Conservation (phyloP, 164 flowering plant genomes). For the Malania oleifera region DNA sequence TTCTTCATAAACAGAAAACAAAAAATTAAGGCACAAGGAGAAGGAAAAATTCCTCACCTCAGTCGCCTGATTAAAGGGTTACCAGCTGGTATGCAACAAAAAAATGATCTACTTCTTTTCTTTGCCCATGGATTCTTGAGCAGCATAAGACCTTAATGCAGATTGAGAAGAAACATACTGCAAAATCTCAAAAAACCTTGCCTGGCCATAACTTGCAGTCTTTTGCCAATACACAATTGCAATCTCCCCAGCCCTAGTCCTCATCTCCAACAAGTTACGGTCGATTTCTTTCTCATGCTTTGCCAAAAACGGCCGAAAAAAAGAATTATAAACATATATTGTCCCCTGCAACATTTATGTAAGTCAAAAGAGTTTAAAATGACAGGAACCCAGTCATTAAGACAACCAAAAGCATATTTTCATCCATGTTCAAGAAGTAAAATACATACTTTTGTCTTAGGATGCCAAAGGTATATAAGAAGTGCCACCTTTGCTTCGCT, state of each 20-base stretch:
- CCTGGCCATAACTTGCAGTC: neutral
- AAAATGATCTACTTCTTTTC: no score
- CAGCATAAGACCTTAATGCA: neutral
- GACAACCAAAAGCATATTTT: neutral
- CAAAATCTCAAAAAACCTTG: slow-evolving; percentile 3
- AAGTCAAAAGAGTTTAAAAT: neutral
- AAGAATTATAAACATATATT: neutral
- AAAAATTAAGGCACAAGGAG: no score
- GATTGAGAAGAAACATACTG: neutral
- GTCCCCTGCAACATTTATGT: neutral
- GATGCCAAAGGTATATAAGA: neutral
- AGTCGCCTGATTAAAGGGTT: no score
- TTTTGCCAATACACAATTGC: neutral
- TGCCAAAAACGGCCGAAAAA: neutral
- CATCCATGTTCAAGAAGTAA: neutral
- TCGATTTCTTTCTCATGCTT: slow-evolving; percentile 8
- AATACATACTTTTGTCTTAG: slow-evolving; percentile 3
- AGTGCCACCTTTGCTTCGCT: slow-evolving; percentile 5
- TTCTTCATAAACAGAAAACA: no score
- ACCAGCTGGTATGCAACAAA: no score
- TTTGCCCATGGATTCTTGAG: neutral
- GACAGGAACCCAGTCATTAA: no score
- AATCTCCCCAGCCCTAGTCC: neutral
- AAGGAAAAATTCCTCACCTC: no score
- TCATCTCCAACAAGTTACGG: neutral